Percentiles rank a stretch among this genome's conserved stretches.
phyloP scores from a whole-genome alignment of 305 asterid species.

The Ilex paraguariensis region DNA sequence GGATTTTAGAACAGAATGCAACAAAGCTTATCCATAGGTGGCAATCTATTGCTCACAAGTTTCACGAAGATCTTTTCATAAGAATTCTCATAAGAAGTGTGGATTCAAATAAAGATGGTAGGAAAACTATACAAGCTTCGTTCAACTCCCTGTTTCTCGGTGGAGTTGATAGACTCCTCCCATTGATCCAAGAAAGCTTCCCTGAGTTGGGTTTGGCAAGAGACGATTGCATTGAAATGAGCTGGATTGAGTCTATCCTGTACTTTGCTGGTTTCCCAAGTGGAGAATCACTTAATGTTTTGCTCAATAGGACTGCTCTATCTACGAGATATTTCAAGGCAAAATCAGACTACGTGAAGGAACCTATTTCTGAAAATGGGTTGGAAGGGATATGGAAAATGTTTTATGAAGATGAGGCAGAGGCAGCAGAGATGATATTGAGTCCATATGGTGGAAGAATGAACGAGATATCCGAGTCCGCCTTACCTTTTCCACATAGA shows the following conservation, averaged over 20 bases:
- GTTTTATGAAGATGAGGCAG: conserved; percentile 16
- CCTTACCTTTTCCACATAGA: conserved; percentile 24
- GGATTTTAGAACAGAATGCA: not conserved
- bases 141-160: conserved; percentile 21
- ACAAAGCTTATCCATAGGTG: not conserved
- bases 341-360: conserved; percentile 24
- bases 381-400: conserved; percentile 21
- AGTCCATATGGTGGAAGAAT: conserved; percentile 37
- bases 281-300: conserved; percentile 4
- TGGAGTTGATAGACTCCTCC: conserved; percentile 5
- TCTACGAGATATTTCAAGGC: conserved; percentile 16
- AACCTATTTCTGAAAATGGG: conserved; percentile 22
- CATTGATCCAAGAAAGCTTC: conserved; percentile 10
- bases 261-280: conserved; percentile 10
- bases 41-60: not conserved
- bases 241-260: conserved; percentile 31
- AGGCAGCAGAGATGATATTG: conserved; percentile 14
- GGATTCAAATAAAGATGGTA: not conserved
- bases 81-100: not conserved
- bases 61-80: not conserved
- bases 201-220: conserved; percentile 26
- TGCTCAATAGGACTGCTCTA: conserved; percentile 15
- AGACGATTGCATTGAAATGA: conserved; percentile 31
- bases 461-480: conserved; percentile 20
- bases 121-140: not conserved